Evolutionary conservation across 2,329 filamentous ascomycete species (phyloP).

Genomic region (Rachicladosporium sp.): DNA sequence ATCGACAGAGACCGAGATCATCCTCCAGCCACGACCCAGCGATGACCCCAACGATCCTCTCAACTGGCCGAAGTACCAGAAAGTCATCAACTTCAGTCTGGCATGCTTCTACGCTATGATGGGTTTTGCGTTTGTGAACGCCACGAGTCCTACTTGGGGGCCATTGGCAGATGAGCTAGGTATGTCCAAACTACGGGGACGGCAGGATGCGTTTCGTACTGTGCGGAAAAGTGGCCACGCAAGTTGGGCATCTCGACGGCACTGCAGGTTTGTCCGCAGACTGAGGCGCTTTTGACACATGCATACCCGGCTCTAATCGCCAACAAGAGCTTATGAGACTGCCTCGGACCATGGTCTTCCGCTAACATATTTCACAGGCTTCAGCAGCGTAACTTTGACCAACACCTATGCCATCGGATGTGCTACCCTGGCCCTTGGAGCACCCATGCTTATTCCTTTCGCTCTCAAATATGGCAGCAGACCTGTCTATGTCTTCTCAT

Average conservation of each 20-base stretch:
- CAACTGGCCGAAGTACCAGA: conserved; percentile 34
- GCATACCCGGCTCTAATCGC: too few species aligned
- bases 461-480: conserved; percentile 40
- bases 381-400: conserved; percentile 31
- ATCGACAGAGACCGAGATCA: conserved; percentile 13
- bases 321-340: too few species aligned
- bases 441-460: conserved; percentile 39
- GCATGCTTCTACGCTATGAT: conserved; percentile 32
- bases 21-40: conserved; percentile 28
- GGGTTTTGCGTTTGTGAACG: conserved; percentile 31
- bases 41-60: conserved; percentile 28
- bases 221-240: too few species aligned
- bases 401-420: conserved; percentile 34
- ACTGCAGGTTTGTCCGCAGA: too few species aligned
- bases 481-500: conserved; percentile 38
- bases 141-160: conserved; percentile 32
- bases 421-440: conserved; percentile 36
- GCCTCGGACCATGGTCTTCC: too few species aligned
- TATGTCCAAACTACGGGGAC: too few species aligned
- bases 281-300: too few species aligned
- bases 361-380: too few species aligned
- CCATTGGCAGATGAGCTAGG: conserved; percentile 31
- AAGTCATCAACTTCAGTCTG: conserved; percentile 31
- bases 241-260: too few species aligned
- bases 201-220: too few species aligned